Evolutionary conservation across 805 yeast species (phyloP).

Genomic region (Wickerhamiella domercqiae): DNA sequence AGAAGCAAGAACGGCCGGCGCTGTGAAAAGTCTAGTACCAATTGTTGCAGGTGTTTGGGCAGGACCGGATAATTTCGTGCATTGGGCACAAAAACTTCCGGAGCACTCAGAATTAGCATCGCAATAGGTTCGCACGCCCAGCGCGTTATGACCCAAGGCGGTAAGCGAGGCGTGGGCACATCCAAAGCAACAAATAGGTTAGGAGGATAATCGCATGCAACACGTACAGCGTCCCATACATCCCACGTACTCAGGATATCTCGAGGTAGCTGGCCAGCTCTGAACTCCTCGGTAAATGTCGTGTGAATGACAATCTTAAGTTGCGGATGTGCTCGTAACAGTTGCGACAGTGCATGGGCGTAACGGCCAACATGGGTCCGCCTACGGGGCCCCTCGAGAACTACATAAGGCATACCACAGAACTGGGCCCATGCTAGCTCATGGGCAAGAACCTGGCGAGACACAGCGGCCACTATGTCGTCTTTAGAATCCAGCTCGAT

Average conservation of each 20-base stretch:
- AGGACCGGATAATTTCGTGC: constrained; percentile 51
- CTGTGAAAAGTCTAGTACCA: constrained; percentile 32
- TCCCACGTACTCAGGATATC: constrained; percentile 49
- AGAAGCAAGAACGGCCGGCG: constrained; percentile 30
- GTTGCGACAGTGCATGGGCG: constrained; percentile 30
- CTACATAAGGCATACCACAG: constrained; percentile 39
- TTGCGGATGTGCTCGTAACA: constrained; percentile 20
- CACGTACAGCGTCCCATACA: constrained; percentile 52
- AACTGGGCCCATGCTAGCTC: constrained; percentile 45
- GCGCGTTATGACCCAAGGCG: constrained; percentile 35
- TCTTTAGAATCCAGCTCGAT: constrained; percentile 48
- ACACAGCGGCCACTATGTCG: constrained; percentile 34
- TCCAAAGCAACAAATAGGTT: constrained; percentile 59
- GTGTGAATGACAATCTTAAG: constrained; percentile 20
- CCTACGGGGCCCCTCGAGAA: constrained; percentile 52
- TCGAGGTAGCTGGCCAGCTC: constrained; percentile 27
- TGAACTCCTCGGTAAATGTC: constrained; percentile 28
- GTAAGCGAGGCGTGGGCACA: constrained; percentile 46
- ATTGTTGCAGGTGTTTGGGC: constrained; percentile 38
- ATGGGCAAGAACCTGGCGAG: constrained; percentile 40
- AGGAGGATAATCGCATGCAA: constrained; percentile 36
- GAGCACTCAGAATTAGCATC: constrained; percentile 38
- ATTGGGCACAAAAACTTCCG: constrained; percentile 39
- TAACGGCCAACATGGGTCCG: constrained; percentile 36
- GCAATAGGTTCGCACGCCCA: constrained; percentile 60